phyloP scores from a whole-genome alignment of 2,329 filamentous ascomycete species.

The Pseudonectria buxi region DNA sequence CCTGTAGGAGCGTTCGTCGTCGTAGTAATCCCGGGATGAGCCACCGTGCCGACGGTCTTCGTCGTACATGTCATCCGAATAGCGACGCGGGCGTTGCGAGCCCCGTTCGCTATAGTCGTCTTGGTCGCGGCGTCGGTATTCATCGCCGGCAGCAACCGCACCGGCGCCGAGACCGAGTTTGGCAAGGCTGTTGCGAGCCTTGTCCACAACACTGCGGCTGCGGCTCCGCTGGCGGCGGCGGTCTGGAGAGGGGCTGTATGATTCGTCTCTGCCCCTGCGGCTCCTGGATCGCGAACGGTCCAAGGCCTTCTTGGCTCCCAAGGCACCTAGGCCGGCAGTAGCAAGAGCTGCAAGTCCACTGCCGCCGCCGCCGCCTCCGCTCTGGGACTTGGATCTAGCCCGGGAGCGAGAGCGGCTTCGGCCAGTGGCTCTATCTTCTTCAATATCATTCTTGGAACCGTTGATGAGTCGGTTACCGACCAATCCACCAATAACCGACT shows the following conservation, averaged over 20 bases:
- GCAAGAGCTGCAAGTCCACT: conserved; percentile 56
- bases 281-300: conserved; percentile 48
- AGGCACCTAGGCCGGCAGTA: conserved; percentile 53
- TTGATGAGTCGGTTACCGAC: conserved; percentile 81
- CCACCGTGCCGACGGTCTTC: conserved; percentile 37
- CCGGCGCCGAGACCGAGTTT: conserved; percentile 53
- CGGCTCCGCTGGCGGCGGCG: conserved; percentile 43
- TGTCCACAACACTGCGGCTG: conserved; percentile 60
- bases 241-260: conserved; percentile 37
- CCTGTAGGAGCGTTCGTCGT: conserved; percentile 39
- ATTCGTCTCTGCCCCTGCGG: conserved; percentile 44
- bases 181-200: conserved; percentile 53
- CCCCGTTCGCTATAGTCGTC: conserved; percentile 39
- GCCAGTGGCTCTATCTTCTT: conserved; percentile 50
- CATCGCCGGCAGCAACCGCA: conserved; percentile 32
- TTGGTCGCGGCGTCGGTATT: conserved; percentile 33
- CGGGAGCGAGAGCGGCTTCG: conserved; percentile 65
- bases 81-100: conserved; percentile 33
- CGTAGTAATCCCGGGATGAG: conserved; percentile 37
- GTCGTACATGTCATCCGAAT: conserved; percentile 41
- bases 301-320: conserved; percentile 55
- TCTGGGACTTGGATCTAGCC: conserved; percentile 47
- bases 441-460: conserved; percentile 63
- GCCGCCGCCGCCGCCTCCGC: conserved; percentile 36
- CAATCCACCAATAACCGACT: conserved; percentile 83